A percentile compares a stretch with the other conserved stretches of the same genome.
phyloP scores from a whole-genome alignment of 345 rosid genomes.

The Schrenkiella parvula region DNA sequence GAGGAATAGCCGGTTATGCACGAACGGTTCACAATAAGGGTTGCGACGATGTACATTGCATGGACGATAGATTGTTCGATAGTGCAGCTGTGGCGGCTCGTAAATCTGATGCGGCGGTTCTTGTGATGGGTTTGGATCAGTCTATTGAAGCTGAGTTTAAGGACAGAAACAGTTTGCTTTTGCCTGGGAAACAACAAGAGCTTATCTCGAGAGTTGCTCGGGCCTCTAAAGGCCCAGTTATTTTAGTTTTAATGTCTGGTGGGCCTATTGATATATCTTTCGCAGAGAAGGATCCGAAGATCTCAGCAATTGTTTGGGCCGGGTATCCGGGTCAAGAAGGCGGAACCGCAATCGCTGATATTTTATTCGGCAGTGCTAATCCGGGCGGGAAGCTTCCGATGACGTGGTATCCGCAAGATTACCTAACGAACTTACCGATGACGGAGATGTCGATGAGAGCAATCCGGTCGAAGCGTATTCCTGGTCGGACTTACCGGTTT shows the following conservation, averaged over 20 bases:
- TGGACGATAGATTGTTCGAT: conserved; percentile 42
- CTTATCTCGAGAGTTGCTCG: conserved; percentile 52
- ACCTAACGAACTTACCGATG: conserved; percentile 64
- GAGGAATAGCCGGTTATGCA: conserved; percentile 56
- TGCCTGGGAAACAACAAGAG: conserved; percentile 78
- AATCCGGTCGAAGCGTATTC: conserved; percentile 44
- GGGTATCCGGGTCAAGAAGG: conserved; percentile 97
- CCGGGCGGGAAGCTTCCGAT: conserved; percentile 89
- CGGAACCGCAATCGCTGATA: conserved; percentile 79
- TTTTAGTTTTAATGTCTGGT: conserved; percentile 73
- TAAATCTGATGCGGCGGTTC: conserved; percentile 59
- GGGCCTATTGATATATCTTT: conserved; percentile 83
- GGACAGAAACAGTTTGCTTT: conserved; percentile 61
- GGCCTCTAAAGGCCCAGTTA: conserved; percentile 61
- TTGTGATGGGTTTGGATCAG: conserved; percentile 92
- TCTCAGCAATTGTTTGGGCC: conserved; percentile 76
- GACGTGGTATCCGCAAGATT: conserved; percentile 91
- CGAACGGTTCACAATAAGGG: conserved; percentile 50
- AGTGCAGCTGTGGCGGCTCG: conserved; percentile 52
- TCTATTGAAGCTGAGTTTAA: conserved; percentile 72
- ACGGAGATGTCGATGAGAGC: conserved; percentile 86
- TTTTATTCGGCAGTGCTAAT: conserved; percentile 63
- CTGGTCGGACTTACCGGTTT: conserved; percentile 88
- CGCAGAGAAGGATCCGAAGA: conserved; percentile 46
- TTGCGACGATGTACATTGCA: conserved; percentile 64